Conservation (phyloP, 805 yeast species). For the Kuraishia hungarica region DNA sequence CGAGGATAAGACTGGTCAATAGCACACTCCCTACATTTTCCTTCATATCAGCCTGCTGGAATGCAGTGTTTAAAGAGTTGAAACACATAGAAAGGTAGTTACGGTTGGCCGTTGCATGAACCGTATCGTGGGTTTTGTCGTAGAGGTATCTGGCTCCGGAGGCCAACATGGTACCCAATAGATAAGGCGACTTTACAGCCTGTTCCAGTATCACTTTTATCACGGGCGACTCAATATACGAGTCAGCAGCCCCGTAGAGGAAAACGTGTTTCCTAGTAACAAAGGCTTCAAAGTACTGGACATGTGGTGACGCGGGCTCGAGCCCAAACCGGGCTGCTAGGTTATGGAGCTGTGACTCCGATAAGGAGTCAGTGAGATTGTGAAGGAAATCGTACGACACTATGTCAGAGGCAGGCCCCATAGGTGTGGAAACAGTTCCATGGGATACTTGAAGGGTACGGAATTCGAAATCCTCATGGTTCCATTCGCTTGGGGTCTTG, state of each 20-base stretch:
- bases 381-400: neutral
- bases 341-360: constrained; percentile 8
- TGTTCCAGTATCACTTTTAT: constrained; percentile 15
- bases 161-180: constrained; percentile 60
- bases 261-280: constrained; percentile 19
- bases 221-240: constrained; percentile 19
- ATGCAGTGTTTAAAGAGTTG: constrained; percentile 30
- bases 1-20: constrained; percentile 56
- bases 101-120: neutral
- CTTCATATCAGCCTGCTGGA: constrained; percentile 6
- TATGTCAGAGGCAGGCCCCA: neutral
- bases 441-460: neutral
- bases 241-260: constrained; percentile 17
- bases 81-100: constrained; percentile 54
- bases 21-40: constrained; percentile 57
- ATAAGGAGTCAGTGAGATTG: neutral
- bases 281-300: constrained; percentile 18
- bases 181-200: constrained; percentile 38
- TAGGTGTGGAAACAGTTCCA: neutral
- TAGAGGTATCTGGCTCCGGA: constrained; percentile 48
- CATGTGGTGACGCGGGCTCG: constrained; percentile 7
- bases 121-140: constrained; percentile 1
- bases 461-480: neutral
- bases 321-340: constrained; percentile 14
- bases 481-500: neutral